Evolutionary conservation across 2,329 filamentous ascomycete species (phyloP), one percentile per base, ranked within the genome.

Genomic region (Trichoderma sp.): DNA sequence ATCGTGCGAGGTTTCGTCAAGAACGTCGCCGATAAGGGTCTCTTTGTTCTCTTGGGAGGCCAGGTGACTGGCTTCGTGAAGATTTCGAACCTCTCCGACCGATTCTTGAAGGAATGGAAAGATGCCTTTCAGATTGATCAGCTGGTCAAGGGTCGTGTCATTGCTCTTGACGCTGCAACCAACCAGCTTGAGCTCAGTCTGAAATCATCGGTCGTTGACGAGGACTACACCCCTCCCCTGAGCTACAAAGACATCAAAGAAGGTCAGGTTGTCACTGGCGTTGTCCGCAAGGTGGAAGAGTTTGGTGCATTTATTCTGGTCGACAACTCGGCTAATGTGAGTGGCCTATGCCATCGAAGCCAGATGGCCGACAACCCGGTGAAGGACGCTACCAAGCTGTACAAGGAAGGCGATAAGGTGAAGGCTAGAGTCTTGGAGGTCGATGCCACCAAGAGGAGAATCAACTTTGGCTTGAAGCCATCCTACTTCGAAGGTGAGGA

Each of bases 51-150:
- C 28, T 82, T 99, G 3, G 93, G 93, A 50, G 90, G 91, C 19
- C 87, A 90, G 68, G 83, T 97, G 19, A 91, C 90, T 57, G 93
- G 89, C 0, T 90, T 93, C 72, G 90, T 97, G 55, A 90, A 91
- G 70, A 89, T 98, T 61, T 87, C 90, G 10, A 93, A 98, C 75
- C 83, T 99, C 15, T 97, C 93, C 0, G 95, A 99, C 75, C 85
- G 87, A 7, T 99, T 89, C 75, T 80, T 99, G 72, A 98, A 98
- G 77, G 92, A 98, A 67, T 99, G 95, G 95, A 96, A 97, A 79
- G 87, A 91, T 43, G 82, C 89, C 51, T 97, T 94, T 78, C 88
- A 95, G 72, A 80, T 94, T 55, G 92, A 96, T 72, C 93, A 98
- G 77, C 83, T 99, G 6, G 92, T 99, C 62, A 92, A 90, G 77